phyloP scores from a whole-genome alignment of 2,329 filamentous ascomycete genomes.

The Esteya vermicola region DNA sequence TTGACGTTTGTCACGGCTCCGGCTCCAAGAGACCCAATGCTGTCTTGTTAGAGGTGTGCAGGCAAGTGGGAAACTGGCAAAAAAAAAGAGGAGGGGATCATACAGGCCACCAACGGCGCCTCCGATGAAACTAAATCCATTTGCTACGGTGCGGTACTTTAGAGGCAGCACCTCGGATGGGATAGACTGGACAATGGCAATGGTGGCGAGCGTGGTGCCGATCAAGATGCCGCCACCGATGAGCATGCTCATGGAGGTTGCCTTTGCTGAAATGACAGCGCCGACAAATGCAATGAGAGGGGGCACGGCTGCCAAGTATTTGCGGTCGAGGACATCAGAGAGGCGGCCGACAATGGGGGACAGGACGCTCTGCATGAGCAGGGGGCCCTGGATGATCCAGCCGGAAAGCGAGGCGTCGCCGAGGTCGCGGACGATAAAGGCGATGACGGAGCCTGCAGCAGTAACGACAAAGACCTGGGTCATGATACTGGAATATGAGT shows the following conservation, averaged over 20 bases:
- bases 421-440: constrained; percentile 39
- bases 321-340: constrained; percentile 41
- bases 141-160: constrained; percentile 41
- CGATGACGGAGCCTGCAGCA: constrained; percentile 39
- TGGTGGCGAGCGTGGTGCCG: constrained; percentile 36
- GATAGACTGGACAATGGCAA: constrained; percentile 40
- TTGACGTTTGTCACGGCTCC: constrained; percentile 35
- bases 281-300: constrained; percentile 39
- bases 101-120: constrained; percentile 37
- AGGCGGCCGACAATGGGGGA: constrained; percentile 41
- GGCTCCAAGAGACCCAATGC: constrained; percentile 32
- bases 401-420: constrained; percentile 33
- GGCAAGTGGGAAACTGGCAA: no score
- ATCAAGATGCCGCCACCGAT: constrained; percentile 45
- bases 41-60: constrained; percentile 10
- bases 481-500: constrained; percentile 23
- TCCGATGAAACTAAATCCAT: constrained; percentile 35
- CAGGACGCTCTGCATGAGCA: constrained; percentile 42
- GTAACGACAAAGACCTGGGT: constrained; percentile 41
- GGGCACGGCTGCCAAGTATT: constrained; percentile 34
- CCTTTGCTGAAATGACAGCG: constrained; percentile 38
- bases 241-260: constrained; percentile 38
- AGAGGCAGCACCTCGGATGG: constrained; percentile 41
- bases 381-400: constrained; percentile 42
- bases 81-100: constrained; percentile 14